phyloP scores from a whole-genome alignment of 1,284 basidiomycete species.

The Fomitiporia mediterranea region DNA sequence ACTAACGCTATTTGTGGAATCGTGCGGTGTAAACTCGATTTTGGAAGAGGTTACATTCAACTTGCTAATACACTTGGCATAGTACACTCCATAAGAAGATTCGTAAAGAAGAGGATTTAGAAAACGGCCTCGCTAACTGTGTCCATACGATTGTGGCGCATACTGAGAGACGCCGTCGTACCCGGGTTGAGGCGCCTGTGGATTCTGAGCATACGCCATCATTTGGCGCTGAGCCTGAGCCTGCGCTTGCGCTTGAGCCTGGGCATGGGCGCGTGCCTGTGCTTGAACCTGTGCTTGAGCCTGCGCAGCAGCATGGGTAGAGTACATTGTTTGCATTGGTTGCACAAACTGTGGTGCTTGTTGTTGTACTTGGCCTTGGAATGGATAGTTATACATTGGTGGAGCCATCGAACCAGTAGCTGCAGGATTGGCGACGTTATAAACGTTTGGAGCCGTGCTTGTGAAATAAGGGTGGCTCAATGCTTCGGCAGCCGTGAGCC shows the following conservation, averaged over 20 bases:
- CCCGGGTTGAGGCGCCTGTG: slow-evolving; percentile 8
- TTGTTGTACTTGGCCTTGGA: slow-evolving; percentile 42
- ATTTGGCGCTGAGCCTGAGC: slow-evolving; percentile 19
- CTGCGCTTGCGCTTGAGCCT: slow-evolving; percentile 24
- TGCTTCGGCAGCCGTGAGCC: slow-evolving; percentile 90
- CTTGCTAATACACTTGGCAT: no score
- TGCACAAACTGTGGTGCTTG: slow-evolving; percentile 36
- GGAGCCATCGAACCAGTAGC: slow-evolving; percentile 58
- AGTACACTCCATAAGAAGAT: no score
- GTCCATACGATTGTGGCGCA: slow-evolving; percentile 17
- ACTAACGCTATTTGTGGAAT: no score
- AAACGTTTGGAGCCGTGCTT: slow-evolving; percentile 35
- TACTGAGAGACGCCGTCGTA: slow-evolving; percentile 18
- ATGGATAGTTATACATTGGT: slow-evolving; percentile 64
- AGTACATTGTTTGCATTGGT: slow-evolving; percentile 35
- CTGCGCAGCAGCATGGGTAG: slow-evolving; percentile 34
- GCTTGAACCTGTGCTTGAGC: slow-evolving; percentile 34
- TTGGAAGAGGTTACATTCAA: no score
- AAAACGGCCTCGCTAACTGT: slow-evolving; percentile 15
- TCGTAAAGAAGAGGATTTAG: no score
- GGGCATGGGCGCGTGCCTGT: slow-evolving; percentile 32
- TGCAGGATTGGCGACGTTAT: slow-evolving; percentile 39
- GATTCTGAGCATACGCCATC: slow-evolving; percentile 11
- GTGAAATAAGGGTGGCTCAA: slow-evolving; percentile 94
- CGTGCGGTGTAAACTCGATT: no score